Base-by-base conservation (phyloP, 2,329 filamentous ascomycete species). In the Lachnellula arida region DNA sequence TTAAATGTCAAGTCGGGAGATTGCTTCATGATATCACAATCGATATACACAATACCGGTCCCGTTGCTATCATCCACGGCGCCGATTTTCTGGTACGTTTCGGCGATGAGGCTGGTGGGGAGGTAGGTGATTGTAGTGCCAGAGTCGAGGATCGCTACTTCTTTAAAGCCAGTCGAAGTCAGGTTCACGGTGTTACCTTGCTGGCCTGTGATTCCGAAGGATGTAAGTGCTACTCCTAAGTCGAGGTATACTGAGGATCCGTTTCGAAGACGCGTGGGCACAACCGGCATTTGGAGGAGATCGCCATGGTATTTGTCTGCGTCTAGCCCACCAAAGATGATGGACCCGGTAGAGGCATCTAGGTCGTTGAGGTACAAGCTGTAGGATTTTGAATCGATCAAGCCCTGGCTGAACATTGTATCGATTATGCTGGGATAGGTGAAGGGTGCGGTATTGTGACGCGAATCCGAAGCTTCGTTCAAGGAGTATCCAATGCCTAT, bases 41-140 rank as follows among this genome's bases (percentile, higher is more conserved):
- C 44, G 1, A 65, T 50, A 44, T 51, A 61, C 22, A 63, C 49
- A 7, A 58, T 34, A 4, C 62, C 60, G 5, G 42, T 56, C 1
- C 46, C n/a, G 1, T 49, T 17, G 2, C 51, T 55, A 22, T 64
- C 63, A n/a, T 63, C 71, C 46, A 79, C 75, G 37, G 76, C 74
- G 55, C 63, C 71, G 58, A 60, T 64, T 44, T 65, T 69, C 68
- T 44, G 17, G 34, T 52, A 84, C 69, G 58, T 68, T 59, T 35
- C 69, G 57, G 58, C 79, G 75, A 60, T 55, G 1, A 87, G 71
- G 25, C 71, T 63, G 51, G 78, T 70, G 1, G 87, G 86, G 1
- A 90, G 75, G 59, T 85, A 82, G 68, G 80, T 85, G 50, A 88
- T 71, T 40, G 81, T 85, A 59, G 81, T 85, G 48, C 87, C 87